These are phyloP conservation scores for Lepraria neglecta DNA, from an alignment of 495 filamentous ascomycete genomes.

Conservation along the genomic window DNA sequence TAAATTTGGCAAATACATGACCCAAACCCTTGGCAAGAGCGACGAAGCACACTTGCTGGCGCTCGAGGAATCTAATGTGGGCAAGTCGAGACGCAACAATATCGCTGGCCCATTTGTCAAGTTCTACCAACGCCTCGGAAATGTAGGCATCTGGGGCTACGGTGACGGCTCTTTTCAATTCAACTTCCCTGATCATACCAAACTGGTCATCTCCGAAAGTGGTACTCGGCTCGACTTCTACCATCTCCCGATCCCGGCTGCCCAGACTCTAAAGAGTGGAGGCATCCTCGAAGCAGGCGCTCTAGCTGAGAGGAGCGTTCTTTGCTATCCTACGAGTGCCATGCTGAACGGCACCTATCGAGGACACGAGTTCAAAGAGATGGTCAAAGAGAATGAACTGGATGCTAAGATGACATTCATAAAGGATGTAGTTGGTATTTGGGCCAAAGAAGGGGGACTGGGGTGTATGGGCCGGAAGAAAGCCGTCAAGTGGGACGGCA, in stretches of 20 bases:
- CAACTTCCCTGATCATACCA: slow-evolving; percentile 98
- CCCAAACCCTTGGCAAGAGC: slow-evolving; percentile 49
- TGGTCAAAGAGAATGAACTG: slow-evolving; percentile 73
- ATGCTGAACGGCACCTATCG: slow-evolving; percentile 34
- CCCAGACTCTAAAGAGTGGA: slow-evolving; percentile 54
- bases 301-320: slow-evolving; percentile 53
- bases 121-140: slow-evolving; percentile 83
- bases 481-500: slow-evolving; percentile 60
- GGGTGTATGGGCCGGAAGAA: slow-evolving; percentile 50
- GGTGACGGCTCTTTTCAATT: slow-evolving; percentile 81
- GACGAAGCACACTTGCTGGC: slow-evolving; percentile 33
- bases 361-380: slow-evolving; percentile 44
- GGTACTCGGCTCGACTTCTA: slow-evolving; percentile 79
- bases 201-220: slow-evolving; percentile 70
- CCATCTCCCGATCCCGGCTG: slow-evolving; percentile 66
- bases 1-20: slow-evolving; percentile 95
- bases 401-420: slow-evolving; percentile 74
- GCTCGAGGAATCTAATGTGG: slow-evolving; percentile 15
- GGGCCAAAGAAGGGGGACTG: slow-evolving; percentile 64
- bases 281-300: slow-evolving; percentile 59
- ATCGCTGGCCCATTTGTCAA: slow-evolving; percentile 61
- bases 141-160: slow-evolving; percentile 85
- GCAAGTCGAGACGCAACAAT: slow-evolving; percentile 13
- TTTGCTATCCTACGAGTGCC: slow-evolving; percentile 50
- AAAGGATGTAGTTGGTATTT: slow-evolving; percentile 59